A percentile compares a stretch with the other conserved stretches of the same genome.
Evolutionary conservation across 1,284 basidiomycete species (phyloP).

Genomic region (Malassezia sympodialis): DNA sequence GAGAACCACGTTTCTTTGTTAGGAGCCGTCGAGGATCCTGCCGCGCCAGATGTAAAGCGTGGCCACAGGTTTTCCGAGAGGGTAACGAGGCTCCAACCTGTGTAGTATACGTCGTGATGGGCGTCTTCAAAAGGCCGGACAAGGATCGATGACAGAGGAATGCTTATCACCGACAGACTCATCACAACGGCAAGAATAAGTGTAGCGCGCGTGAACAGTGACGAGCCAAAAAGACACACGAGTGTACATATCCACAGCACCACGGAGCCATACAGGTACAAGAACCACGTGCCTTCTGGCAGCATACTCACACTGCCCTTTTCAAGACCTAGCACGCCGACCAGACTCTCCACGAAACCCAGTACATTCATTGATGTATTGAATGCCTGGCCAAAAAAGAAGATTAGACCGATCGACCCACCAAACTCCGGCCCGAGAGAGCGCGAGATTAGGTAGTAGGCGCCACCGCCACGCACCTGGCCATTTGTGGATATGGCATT

Average conservation of each 20-base stretch:
- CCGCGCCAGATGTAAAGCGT: conserved; percentile 41
- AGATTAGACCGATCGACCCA: conserved; percentile 46
- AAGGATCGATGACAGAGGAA: conserved; percentile 36
- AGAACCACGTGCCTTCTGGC: conserved; percentile 43
- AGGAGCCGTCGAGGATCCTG: conserved; percentile 31
- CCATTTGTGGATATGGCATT: conserved; percentile 47
- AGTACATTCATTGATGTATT: conserved; percentile 47
- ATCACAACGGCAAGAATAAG: conserved; percentile 38
- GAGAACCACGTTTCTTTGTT: conserved; percentile 36
- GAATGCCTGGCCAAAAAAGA: conserved; percentile 44
- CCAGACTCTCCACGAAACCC: conserved; percentile 45
- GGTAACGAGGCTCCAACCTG: conserved; percentile 38
- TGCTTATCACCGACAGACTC: conserved; percentile 35
- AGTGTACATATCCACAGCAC: conserved; percentile 36
- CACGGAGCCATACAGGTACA: conserved; percentile 40
- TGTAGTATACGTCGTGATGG: conserved; percentile 41
- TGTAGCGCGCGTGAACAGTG: conserved; percentile 41
- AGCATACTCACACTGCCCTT: conserved; percentile 26
- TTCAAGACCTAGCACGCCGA: conserved; percentile 36
- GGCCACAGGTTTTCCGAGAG: conserved; percentile 38
- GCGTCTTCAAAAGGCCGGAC: conserved; percentile 39
- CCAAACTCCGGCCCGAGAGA: conserved; percentile 46
- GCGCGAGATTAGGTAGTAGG: conserved; percentile 47
- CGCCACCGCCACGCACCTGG: conserved; percentile 45
- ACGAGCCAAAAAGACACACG: conserved; percentile 42